phyloP scores from a whole-genome alignment of 768 basidiomycete genomes.

The Fomitopsis pulvina region DNA sequence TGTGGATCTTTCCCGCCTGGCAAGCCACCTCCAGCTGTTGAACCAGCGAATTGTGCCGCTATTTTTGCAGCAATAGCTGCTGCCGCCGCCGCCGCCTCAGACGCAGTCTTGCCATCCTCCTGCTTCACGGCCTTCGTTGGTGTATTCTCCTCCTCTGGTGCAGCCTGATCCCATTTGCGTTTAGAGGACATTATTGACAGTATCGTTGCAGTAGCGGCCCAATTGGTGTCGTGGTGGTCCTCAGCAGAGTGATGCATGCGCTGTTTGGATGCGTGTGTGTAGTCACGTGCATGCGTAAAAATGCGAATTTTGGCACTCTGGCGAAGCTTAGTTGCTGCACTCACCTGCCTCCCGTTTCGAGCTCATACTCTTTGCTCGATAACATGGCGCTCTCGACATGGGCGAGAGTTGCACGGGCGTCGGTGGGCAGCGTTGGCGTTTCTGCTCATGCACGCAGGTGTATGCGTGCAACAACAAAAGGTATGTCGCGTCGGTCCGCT shows the following conservation, averaged over 20 bases:
- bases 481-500: not conserved
- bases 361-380: too few species aligned
- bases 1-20: conserved; percentile 55
- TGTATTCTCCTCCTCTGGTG: conserved; percentile 42
- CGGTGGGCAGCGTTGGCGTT: not conserved
- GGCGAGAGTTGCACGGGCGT: conserved; percentile 2
- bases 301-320: too few species aligned
- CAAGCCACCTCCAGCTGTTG: conserved; percentile 26
- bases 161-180: conserved; percentile 73
- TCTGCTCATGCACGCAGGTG: conserved; percentile 5
- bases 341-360: too few species aligned
- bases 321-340: too few species aligned
- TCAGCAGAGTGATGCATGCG: too few species aligned
- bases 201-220: not conserved
- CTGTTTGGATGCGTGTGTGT: too few species aligned
- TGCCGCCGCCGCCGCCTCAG: conserved; percentile 69
- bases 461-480: not conserved
- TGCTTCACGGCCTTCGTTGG: conserved; percentile 35
- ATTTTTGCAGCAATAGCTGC: conserved; percentile 94
- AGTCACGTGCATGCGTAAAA: too few species aligned
- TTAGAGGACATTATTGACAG: conserved; percentile 51
- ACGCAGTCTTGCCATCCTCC: conserved; percentile 56
- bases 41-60: conserved; percentile 73
- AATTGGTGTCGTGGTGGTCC: not conserved
- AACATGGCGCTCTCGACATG: conserved; percentile 5